Conservation (phyloP, 2,329 filamentous ascomycete genomes). For the Claviceps pazoutovae region DNA sequence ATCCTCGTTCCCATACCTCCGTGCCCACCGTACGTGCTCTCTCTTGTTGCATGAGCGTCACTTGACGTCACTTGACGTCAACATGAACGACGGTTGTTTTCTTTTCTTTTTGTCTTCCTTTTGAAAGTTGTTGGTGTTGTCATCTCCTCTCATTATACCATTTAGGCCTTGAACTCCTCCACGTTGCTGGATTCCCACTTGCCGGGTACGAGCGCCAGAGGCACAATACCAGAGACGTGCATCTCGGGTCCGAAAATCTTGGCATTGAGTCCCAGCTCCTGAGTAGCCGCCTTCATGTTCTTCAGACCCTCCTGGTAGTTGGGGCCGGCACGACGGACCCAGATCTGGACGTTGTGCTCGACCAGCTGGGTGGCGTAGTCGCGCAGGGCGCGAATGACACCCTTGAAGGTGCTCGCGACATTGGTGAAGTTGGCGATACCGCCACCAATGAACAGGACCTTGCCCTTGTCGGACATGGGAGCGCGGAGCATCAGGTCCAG, state of each 20-base stretch:
- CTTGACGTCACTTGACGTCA: not conserved
- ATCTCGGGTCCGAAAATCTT: slow-evolving; percentile 63
- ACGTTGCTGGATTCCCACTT: slow-evolving; percentile 48
- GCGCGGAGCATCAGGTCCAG: slow-evolving; percentile 95
- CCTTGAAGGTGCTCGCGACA: slow-evolving; percentile 98
- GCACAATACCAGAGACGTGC: slow-evolving; percentile 96
- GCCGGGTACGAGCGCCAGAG: slow-evolving; percentile 63
- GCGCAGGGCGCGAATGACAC: slow-evolving; percentile 89
- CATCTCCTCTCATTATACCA: not conserved
- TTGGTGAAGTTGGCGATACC: slow-evolving; percentile 99
- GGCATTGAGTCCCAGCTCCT: slow-evolving; percentile 71
- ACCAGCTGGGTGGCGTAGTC: slow-evolving; percentile 74
- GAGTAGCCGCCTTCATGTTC: slow-evolving; percentile 96
- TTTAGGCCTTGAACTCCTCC: slow-evolving; percentile 46
- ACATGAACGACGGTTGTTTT: not conserved
- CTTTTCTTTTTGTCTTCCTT: not conserved
- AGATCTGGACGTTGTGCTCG: slow-evolving; percentile 98
- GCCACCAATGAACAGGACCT: slow-evolving; percentile 98
- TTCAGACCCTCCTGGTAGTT: slow-evolving; percentile 99
- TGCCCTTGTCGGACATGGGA: slow-evolving; percentile 73
- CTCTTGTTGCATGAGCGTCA: not conserved
- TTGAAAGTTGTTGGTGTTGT: not conserved
- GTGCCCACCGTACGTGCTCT: not conserved
- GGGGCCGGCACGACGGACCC: slow-evolving; percentile 75
- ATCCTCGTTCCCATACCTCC: not conserved